Base-by-base conservation (phyloP, 1,284 basidiomycete genomes). In the Trichosporon asahii region DNA sequence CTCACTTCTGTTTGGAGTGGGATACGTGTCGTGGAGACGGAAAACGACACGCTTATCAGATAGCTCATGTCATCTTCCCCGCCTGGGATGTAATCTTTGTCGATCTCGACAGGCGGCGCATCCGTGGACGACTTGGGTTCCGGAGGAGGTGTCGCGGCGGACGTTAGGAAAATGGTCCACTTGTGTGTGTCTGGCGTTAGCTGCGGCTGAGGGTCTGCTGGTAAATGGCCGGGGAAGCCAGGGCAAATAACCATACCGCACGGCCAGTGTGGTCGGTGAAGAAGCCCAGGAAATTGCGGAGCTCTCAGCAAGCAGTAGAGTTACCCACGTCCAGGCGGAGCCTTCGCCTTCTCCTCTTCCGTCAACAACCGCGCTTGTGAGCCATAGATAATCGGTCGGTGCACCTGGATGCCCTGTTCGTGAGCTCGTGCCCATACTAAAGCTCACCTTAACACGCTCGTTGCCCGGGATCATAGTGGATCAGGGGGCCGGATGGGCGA, bases 1-100 rank as follows among this genome's bases (percentile, higher is more conserved):
- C 91, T 80, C 78, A 95, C 95, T 92, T 84, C 96, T 86, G 53
- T 90, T 91, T 0, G 95, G 94, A 79, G 91, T 94, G 0, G 93
- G 83, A 85, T 98, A 99, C 0, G 96, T 98, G 75, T 99, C 97
- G 84, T 99, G 97, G 65, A 99, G 85, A 83, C 95, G 96, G 88
- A 99, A 98, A 15, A 94, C 93, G 66, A 99, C 96, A 64, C 94
- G 89, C 82, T 96, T 97, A 98, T 90, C 78, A 95, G 91, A 78
- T 95, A 91, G 71, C 88, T 88, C 67, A 95, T 80, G 79, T 97
- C 94, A 79, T 97, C 94, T 61, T 89, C 90, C 11, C 93, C 94
- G 23, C 94, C 94, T 15, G 83, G 80, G 1, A 84, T 64, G 68
- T 79, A 80, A 67, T 83, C 77, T 68, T 79, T 76, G 73, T 82